These are phyloP conservation scores for Musa balbisiana DNA, from an alignment of 202 grass and related monocot species.

Conservation along the genomic window DNA sequence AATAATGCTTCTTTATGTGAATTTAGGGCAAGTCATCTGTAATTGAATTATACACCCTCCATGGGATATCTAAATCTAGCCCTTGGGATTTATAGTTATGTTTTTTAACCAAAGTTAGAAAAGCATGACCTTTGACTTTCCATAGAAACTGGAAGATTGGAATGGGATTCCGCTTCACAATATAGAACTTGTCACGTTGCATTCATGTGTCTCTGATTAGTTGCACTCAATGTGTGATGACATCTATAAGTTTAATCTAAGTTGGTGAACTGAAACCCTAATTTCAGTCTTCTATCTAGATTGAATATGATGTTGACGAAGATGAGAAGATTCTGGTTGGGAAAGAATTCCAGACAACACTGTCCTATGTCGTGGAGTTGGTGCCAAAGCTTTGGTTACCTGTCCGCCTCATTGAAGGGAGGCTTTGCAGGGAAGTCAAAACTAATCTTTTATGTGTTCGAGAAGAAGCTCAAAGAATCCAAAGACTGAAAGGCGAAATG, in stretches of 20 bases:
- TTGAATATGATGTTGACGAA: background rate
- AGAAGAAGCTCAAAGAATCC: conserved; percentile 65
- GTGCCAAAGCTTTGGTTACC: conserved; percentile 90
- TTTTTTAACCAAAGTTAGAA: background rate
- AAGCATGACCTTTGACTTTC: background rate
- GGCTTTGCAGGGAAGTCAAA: conserved; percentile 72
- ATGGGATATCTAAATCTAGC: background rate
- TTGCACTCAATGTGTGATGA: background rate
- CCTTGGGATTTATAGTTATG: background rate
- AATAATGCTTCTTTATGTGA: background rate
- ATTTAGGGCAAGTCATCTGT: background rate
- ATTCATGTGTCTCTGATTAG: background rate
- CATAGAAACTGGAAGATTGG: background rate
- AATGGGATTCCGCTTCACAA: background rate
- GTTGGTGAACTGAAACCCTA: conserved; percentile 13
- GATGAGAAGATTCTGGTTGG: background rate
- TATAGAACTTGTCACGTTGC: background rate
- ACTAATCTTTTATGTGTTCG: conserved; percentile 57
- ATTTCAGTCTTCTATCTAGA: conserved; percentile 27
- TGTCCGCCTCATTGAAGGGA: conserved; percentile 62
- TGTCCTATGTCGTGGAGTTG: conserved; percentile 68
- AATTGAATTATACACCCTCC: background rate
- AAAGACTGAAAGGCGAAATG: conserved; percentile 24
- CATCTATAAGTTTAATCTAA: background rate
- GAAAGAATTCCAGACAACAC: conserved; percentile 42